phyloP scores from a whole-genome alignment of 2,329 filamentous ascomycete genomes.

The Colletotrichum aenigma region DNA sequence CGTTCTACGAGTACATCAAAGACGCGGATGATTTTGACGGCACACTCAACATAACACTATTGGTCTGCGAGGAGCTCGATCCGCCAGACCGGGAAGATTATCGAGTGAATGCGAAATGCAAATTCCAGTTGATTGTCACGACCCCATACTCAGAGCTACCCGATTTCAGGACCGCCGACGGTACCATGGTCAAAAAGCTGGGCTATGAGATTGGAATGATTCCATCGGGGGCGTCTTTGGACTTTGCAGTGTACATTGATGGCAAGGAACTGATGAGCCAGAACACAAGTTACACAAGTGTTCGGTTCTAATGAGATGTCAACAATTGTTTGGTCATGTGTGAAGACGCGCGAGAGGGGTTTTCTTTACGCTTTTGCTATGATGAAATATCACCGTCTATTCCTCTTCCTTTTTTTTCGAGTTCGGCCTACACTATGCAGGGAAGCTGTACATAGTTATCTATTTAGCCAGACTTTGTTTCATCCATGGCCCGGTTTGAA shows the following conservation, averaged over 20 bases:
- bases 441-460: too few species aligned
- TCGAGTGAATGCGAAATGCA: not conserved
- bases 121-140: not conserved
- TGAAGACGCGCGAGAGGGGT: too few species aligned
- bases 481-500: too few species aligned
- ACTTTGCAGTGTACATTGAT: not conserved
- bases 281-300: not conserved
- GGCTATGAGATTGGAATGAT: not conserved
- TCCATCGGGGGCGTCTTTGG: not conserved
- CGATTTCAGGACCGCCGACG: not conserved
- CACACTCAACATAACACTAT: not conserved
- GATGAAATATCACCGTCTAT: too few species aligned
- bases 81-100: not conserved
- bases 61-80: not conserved
- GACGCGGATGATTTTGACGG: not conserved
- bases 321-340: too few species aligned
- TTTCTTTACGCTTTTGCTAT: too few species aligned
- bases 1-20: not conserved
- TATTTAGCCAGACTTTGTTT: too few species aligned
- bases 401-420: too few species aligned
- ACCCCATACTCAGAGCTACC: not conserved
- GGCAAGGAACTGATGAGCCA: not conserved
- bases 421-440: too few species aligned
- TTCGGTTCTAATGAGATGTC: not conserved
- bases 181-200: not conserved